A percentile compares a stretch with the other conserved stretches of the same genome.
Conservation (phyloP, 1,139 yeast species). For the Pneumocystis oryctolagi region DNA sequence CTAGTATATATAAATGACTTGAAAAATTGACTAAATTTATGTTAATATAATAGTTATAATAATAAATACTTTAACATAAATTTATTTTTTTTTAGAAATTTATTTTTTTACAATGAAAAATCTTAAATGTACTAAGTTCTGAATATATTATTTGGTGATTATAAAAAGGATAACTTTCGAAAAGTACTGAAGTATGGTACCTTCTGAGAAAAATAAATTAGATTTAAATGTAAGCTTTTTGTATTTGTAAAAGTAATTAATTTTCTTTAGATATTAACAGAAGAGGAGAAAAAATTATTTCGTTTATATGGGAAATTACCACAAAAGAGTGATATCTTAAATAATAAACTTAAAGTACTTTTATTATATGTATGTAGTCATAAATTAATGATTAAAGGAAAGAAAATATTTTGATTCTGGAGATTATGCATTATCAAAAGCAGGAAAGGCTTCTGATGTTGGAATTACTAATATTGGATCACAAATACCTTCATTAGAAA, state of each 20-base stretch:
- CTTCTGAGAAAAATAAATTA: neutral
- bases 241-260: neutral
- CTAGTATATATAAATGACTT: too few species aligned
- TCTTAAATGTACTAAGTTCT: neutral
- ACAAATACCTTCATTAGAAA: conserved; percentile 31
- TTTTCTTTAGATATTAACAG: conserved; percentile 14
- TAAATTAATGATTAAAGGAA: conserved; percentile 38
- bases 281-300: conserved; percentile 36
- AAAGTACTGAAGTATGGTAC: neutral
- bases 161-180: neutral
- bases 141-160: neutral
- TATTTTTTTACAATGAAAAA: neutral
- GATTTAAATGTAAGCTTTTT: neutral
- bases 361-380: neutral
- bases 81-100: neutral
- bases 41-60: neutral
- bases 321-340: conserved; percentile 63
- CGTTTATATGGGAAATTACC: conserved; percentile 83
- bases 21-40: too few species aligned
- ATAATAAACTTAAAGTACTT: conserved; percentile 38
- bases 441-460: conserved; percentile 29
- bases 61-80: neutral
- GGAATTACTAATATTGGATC: conserved; percentile 27
- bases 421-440: conserved; percentile 87
- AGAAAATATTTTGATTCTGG: conserved; percentile 94